phyloP scores from a whole-genome alignment of 495 filamentous ascomycete genomes.

The Hyaloscypha finlandica region DNA sequence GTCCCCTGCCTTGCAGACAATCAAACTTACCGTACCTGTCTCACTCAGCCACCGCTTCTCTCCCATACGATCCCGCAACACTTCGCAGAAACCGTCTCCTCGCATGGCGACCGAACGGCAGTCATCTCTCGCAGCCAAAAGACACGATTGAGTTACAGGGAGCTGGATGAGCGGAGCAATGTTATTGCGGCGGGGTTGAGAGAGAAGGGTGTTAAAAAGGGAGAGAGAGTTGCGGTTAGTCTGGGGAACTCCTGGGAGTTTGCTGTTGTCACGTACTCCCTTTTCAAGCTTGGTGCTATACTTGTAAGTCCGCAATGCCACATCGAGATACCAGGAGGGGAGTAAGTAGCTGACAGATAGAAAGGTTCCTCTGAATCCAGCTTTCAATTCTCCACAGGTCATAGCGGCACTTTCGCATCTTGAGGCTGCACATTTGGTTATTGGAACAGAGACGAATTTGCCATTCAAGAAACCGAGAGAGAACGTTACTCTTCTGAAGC shows the following conservation, averaged over 20 bases:
- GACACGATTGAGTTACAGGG: conserved; percentile 67
- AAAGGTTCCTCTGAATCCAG: conserved; percentile 86
- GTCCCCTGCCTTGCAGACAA: background rate
- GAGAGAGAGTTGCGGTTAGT: conserved; percentile 82
- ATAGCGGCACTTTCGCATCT: conserved; percentile 77
- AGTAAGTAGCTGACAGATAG: conserved; percentile 5
- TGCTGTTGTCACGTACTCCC: conserved; percentile 78
- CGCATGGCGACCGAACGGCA: conserved; percentile 75
- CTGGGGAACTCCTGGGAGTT: conserved; percentile 85
- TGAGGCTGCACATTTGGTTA: conserved; percentile 72
- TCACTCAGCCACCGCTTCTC: conserved; percentile 66
- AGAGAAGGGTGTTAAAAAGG: conserved; percentile 76
- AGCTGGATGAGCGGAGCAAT: conserved; percentile 76
- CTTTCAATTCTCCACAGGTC: conserved; percentile 81
- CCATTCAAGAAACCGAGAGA: conserved; percentile 71
- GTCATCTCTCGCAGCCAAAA: conserved; percentile 51
- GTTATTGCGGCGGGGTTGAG: conserved; percentile 71
- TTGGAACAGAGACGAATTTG: conserved; percentile 83
- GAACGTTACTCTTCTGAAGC: conserved; percentile 69
- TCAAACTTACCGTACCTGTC: background rate
- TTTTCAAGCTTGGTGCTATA: conserved; percentile 92
- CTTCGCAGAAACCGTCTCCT: conserved; percentile 68
- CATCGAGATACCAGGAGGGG: background rate
- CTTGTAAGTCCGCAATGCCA: conserved; percentile 52
- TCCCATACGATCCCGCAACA: conserved; percentile 79